These are phyloP conservation scores for Plenodomus biglobosus DNA, from an alignment of 2,329 filamentous ascomycete species.

Conservation along the genomic window DNA sequence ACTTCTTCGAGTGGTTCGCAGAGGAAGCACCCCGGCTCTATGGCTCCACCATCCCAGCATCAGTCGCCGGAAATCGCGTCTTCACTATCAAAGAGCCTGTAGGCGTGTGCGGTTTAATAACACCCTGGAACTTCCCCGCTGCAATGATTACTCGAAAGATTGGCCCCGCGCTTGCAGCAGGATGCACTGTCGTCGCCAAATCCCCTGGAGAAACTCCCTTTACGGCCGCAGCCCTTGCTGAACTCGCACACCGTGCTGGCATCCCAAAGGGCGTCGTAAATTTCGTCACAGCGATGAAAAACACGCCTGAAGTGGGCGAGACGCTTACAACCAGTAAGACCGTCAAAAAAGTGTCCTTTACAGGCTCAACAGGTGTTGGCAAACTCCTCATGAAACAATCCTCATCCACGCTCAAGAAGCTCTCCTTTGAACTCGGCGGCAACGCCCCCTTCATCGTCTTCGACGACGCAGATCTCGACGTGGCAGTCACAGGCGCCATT, in stretches of 20 bases:
- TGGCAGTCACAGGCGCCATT: conserved; percentile 79
- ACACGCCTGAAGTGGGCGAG: conserved; percentile 78
- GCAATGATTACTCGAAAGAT: conserved; percentile 56
- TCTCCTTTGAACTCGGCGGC: conserved; percentile 88
- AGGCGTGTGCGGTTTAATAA: conserved; percentile 79
- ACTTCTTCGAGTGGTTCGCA: conserved; percentile 47
- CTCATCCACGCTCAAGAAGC: conserved; percentile 78
- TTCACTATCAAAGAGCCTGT: conserved; percentile 81
- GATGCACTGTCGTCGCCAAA: conserved; percentile 92
- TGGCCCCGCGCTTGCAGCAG: conserved; percentile 77
- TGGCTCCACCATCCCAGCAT: conserved; percentile 73
- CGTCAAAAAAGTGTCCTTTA: conserved; percentile 91
- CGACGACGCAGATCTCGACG: conserved; percentile 87
- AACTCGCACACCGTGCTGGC: conserved; percentile 82
- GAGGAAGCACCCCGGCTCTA: conserved; percentile 45
- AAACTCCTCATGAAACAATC: conserved; percentile 89
- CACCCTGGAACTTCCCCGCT: conserved; percentile 80
- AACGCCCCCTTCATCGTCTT: conserved; percentile 98
- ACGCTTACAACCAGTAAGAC: conserved; percentile 73
- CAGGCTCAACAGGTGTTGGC: conserved; percentile 69
- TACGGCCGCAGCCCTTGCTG: conserved; percentile 82
- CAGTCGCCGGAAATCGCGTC: conserved; percentile 70
- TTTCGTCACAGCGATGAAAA: conserved; percentile 75
- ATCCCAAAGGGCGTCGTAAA: conserved; percentile 91
- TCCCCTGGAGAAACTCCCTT: conserved; percentile 91